Conservation (phyloP, 2,329 filamentous ascomycete genomes). For the Plectosphaerella sp. region DNA sequence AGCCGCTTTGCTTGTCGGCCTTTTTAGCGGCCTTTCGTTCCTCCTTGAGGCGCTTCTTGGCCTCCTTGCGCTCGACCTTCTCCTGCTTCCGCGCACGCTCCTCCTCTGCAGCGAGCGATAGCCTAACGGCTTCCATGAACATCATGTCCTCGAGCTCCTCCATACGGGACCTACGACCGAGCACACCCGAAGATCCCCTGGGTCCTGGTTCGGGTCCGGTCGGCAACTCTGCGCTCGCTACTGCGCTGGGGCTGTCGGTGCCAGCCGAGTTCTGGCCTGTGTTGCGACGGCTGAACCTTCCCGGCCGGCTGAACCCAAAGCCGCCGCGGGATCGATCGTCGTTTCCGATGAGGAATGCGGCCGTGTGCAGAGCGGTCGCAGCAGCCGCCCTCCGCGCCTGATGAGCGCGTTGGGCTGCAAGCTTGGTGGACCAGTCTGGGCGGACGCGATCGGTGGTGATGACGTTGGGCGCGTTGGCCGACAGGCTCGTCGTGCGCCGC, state of each 20-base stretch:
- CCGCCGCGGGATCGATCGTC: conserved; percentile 45
- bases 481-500: conserved; percentile 57
- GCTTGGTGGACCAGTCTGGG: conserved; percentile 90
- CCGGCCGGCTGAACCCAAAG: conserved; percentile 34
- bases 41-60: conserved; percentile 81
- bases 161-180: conserved; percentile 49
- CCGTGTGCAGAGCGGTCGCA: conserved; percentile 89
- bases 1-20: conserved; percentile 29
- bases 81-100: conserved; percentile 84
- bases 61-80: conserved; percentile 74
- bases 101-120: conserved; percentile 89
- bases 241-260: conserved; percentile 21
- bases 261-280: conserved; percentile 30
- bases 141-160: conserved; percentile 96
- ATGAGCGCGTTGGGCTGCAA: conserved; percentile 79
- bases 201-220: conserved; percentile 27
- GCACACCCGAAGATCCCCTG: conserved; percentile 20
- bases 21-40: conserved; percentile 75
- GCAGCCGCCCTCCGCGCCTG: conserved; percentile 83
- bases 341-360: conserved; percentile 83
- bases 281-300: conserved; percentile 55
- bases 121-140: conserved; percentile 92
- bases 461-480: conserved; percentile 77
- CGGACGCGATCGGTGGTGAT: conserved; percentile 90
- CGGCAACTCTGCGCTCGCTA: conserved; percentile 17